These are phyloP conservation scores for Collariella sp. DNA, from an alignment of 495 filamentous ascomycete genomes.

Conservation along the genomic window DNA sequence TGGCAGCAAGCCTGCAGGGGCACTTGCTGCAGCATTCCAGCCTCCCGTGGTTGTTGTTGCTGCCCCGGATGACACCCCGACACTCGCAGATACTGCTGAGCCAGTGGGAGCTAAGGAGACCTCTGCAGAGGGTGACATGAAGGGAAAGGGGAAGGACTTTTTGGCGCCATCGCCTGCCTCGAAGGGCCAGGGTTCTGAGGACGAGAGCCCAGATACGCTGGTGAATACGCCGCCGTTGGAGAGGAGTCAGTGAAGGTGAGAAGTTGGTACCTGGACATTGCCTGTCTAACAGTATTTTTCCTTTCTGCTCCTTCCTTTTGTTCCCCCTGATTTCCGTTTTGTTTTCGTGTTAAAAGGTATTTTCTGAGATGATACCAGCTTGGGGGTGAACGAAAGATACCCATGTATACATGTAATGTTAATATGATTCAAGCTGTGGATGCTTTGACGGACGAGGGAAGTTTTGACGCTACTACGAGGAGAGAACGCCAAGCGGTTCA, in stretches of 20 bases:
- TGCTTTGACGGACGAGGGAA: too few relatives aligned
- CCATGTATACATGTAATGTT: neutral
- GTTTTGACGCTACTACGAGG: too few relatives aligned
- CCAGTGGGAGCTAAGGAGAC: neutral
- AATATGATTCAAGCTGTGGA: too few relatives aligned
- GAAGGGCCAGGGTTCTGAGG: slow-evolving; percentile 12
- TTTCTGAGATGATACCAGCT: too few relatives aligned
- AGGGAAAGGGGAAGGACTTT: slow-evolving; percentile 14
- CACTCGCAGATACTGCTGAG: too few relatives aligned
- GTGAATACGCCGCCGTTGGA: slow-evolving; percentile 12
- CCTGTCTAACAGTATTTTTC: neutral
- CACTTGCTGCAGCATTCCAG: too few relatives aligned
- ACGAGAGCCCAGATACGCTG: slow-evolving; percentile 24
- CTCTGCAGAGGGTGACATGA: neutral
- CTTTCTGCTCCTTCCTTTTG: neutral
- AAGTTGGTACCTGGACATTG: neutral
- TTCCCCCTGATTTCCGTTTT: neutral
- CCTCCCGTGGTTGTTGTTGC: too few relatives aligned
- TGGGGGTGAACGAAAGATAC: neutral
- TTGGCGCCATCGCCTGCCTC: neutral
- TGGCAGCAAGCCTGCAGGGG: too few relatives aligned
- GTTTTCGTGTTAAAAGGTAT: neutral
- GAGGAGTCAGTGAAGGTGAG: neutral
- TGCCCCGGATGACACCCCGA: too few relatives aligned
- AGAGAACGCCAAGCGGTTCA: too few relatives aligned